A percentile compares a stretch with the other conserved stretches of the same genome.
Conservation (phyloP, 2,329 filamentous ascomycete genomes). For the Aspergillus aculeatus region DNA sequence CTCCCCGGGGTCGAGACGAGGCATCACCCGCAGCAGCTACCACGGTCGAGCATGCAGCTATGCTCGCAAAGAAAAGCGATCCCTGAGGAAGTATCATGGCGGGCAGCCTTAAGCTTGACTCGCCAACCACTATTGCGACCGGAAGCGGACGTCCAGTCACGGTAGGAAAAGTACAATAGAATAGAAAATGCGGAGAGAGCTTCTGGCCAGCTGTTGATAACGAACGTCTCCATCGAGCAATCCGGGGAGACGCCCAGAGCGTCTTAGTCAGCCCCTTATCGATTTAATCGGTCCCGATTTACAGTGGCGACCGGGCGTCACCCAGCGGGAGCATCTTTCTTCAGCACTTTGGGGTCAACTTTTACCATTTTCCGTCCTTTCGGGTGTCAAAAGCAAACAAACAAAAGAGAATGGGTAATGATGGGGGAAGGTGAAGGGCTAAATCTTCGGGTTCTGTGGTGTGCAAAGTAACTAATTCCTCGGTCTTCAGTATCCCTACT, state of each 20-base stretch:
- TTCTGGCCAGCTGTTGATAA: constrained; percentile 42
- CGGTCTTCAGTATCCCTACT: constrained; percentile 70
- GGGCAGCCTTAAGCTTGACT: constrained; percentile 35
- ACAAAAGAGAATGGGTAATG: constrained; percentile 76
- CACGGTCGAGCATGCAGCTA: constrained; percentile 34
- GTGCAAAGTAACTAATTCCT: constrained; percentile 8
- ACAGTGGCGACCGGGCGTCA: not conserved
- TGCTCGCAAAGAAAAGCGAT: constrained; percentile 36
- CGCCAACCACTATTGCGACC: constrained; percentile 7
- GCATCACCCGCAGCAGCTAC: constrained; percentile 58
- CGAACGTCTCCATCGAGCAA: constrained; percentile 14
- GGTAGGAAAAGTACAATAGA: constrained; percentile 5
- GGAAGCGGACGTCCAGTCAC: not conserved
- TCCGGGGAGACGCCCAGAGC: constrained; percentile 19
- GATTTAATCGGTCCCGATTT: not conserved
- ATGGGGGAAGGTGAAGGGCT: constrained; percentile 69
- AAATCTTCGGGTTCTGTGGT: not conserved
- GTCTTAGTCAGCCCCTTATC: constrained; percentile 34
- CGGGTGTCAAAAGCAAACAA: not conserved
- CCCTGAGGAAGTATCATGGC: constrained; percentile 39
- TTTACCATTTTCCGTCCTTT: not conserved
- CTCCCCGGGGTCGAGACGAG: constrained; percentile 72
- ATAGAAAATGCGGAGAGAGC: constrained; percentile 34
- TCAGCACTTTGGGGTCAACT: not conserved
- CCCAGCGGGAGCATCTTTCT: not conserved